Conservation (phyloP, 306 rosid genomes). For the Fragaria nilgerrensis region DNA sequence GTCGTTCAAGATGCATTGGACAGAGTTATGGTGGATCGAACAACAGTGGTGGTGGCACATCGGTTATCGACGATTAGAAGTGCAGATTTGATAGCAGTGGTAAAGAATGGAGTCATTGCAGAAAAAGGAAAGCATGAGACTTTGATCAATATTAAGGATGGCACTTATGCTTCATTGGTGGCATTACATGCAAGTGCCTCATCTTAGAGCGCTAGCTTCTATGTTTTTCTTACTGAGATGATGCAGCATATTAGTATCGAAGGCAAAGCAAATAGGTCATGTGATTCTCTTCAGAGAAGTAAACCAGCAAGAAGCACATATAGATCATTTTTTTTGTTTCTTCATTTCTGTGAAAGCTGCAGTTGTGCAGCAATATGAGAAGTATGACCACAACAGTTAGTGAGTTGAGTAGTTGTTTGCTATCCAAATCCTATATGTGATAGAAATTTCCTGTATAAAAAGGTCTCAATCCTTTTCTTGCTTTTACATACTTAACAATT, state of each 20-base stretch:
- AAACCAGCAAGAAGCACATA: neutral
- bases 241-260: neutral
- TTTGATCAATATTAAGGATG: slow-evolving; percentile 25
- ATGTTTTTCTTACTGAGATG: neutral
- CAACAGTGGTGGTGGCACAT: slow-evolving; percentile 71
- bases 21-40: slow-evolving; percentile 49
- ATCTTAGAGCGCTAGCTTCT: slow-evolving; percentile 6
- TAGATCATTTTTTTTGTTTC: neutral
- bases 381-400: neutral
- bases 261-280: neutral
- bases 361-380: neutral
- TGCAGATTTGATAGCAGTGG: slow-evolving; percentile 63
- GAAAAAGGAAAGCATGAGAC: slow-evolving; percentile 35
- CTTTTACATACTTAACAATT: no score
- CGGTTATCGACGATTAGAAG: slow-evolving; percentile 55
- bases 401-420: neutral
- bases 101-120: slow-evolving; percentile 56
- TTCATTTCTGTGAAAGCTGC: neutral
- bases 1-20: slow-evolving; percentile 73
- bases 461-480: no score
- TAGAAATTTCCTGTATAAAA: neutral
- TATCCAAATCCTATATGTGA: neutral
- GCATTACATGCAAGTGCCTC: slow-evolving; percentile 33
- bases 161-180: slow-evolving; percentile 34
- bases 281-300: neutral